Evolutionary conservation across 305 asterid genomes (phyloP), one percentile per base, ranked within the genome.

Genomic region (Nicotiana rustica): DNA sequence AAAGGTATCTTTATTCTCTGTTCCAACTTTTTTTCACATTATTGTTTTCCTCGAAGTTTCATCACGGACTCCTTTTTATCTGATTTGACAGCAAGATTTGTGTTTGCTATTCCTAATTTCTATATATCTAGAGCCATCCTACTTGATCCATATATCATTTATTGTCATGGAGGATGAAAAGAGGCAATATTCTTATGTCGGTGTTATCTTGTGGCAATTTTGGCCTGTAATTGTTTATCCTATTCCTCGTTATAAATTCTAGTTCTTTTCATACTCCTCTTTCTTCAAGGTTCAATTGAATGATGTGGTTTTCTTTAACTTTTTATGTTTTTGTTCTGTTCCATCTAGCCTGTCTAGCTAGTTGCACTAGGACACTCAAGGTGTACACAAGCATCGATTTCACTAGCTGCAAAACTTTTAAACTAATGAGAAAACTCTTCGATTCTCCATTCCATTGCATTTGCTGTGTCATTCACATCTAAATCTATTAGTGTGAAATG

Each of bases 1-100:
- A 85, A 93, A 92, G 97, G 98, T 94, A 84, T 67, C 18, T 17
- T 38, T 60, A 17, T 66, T 65, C 67, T 15, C 65, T 61, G 1
- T 38, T 64, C 47, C 15, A 36, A n/a, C 77, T 5, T 52, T 75
- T 25, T 75, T 52, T 62, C 55, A 41, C 29, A 7, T 75, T 52
- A 62, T 25, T 47, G 85, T 78, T 87, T 82, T 78, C 78, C 47
- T 83, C 31, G 67, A 76, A 55, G 79, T 19, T 85, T 60, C 81
- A 83, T 75, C 31, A 65, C 65, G 82, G 8, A 18, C 78, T 38
- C n/a, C 21, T 82, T 81, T 56, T 55, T 65, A 41, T 49, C 80
- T 77, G 25, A 75, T 52, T 75, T 75, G 65, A 75, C 25, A 25
- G 62, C 44, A 49, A 3, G 62, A 49, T 21, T 49, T 13, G 41